Conservation (phyloP, 768 basidiomycete species). For the Punctularia strigosozonata region DNA sequence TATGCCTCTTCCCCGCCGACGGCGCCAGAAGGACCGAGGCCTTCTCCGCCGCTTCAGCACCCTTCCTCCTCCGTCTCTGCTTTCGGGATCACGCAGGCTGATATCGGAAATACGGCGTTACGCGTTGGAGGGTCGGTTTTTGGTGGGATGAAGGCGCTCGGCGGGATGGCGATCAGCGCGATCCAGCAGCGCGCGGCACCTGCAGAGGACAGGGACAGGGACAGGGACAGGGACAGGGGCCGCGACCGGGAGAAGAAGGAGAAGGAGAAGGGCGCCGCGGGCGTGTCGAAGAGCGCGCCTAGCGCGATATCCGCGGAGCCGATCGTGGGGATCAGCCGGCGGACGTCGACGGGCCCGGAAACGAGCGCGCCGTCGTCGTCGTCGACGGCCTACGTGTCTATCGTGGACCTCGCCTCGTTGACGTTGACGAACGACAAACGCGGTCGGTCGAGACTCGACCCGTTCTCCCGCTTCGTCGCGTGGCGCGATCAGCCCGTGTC, state of each 20-base stretch:
- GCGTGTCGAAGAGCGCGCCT: constrained; percentile 51
- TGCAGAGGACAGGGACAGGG: constrained; percentile 8
- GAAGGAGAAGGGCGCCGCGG: background rate
- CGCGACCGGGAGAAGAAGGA: too few species aligned
- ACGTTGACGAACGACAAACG: constrained; percentile 13
- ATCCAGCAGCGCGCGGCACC: constrained; percentile 26
- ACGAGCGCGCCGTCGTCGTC: constrained; percentile 8
- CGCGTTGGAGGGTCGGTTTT: constrained; percentile 51
- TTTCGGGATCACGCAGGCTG: constrained; percentile 30
- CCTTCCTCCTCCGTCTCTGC: constrained; percentile 12
- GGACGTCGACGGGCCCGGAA: constrained; percentile 9
- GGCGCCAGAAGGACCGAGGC: too few species aligned
- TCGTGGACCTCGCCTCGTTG: constrained; percentile 41
- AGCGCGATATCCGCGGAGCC: constrained; percentile 21
- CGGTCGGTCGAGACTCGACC: too few species aligned
- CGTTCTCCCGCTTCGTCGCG: constrained; percentile 36
- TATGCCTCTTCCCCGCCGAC: constrained; percentile 31
- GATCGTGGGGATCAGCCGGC: constrained; percentile 6
- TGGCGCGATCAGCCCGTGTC: constrained; percentile 36
- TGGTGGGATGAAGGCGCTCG: constrained; percentile 51
- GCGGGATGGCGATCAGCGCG: constrained; percentile 46
- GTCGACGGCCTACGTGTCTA: constrained; percentile 30
- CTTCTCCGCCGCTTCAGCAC: constrained; percentile 7
- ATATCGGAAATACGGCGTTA: constrained; percentile 41
- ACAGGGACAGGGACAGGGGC: too few species aligned